Base-by-base conservation (phyloP, 2,329 filamentous ascomycete species). In the Monilinia aucupariae region DNA sequence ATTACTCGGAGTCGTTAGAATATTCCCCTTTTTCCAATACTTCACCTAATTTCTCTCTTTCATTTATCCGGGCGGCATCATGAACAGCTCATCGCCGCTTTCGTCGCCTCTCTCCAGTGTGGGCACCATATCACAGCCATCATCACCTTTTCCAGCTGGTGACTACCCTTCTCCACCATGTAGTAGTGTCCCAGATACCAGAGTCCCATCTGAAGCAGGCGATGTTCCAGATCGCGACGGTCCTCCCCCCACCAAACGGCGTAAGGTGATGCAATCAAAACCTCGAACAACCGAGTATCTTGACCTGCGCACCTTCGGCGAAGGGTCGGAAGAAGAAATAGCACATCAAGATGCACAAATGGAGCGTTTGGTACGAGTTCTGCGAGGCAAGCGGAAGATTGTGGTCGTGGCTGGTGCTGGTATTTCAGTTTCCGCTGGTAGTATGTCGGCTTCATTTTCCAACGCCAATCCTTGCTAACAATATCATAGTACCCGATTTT, bases 321-420 rank as follows among this genome's bases (percentile, higher is more conserved):
- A 82, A 15, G 76, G 85, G 51, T 60, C 64, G 25, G 65, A 71
- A 54, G 77, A 78, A 47, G 78, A 81, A 55, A 74, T 77, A 48
- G 75, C 79, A 58, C 79, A 82, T 45, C 84, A 93, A 66, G 77
- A 82, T 66, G 75, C 78, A 37, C 82, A 87, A 70, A 79, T 96
- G 47, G 83, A 89, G 65, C 83, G 86, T 62, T 79, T 99, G 37
- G 78, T 92, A 51, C 84, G 86, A 50, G 87, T 87, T 30, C 77
- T 99, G 62, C 88, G 89, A 71, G 92, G 90, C 73, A 94, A 94
- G 80, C 90, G 92, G 78, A 97, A 96, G 79, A 96, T 99, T 74
- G 91, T 99, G 41, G 91, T 97, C 59, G 90, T 99, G 74, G 94
- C 93, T 53, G 94, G 94, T 64, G 94, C 94, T 67, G 94, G 94